Base-by-base conservation (phyloP, 768 basidiomycete species). In the Suillus americanus region DNA sequence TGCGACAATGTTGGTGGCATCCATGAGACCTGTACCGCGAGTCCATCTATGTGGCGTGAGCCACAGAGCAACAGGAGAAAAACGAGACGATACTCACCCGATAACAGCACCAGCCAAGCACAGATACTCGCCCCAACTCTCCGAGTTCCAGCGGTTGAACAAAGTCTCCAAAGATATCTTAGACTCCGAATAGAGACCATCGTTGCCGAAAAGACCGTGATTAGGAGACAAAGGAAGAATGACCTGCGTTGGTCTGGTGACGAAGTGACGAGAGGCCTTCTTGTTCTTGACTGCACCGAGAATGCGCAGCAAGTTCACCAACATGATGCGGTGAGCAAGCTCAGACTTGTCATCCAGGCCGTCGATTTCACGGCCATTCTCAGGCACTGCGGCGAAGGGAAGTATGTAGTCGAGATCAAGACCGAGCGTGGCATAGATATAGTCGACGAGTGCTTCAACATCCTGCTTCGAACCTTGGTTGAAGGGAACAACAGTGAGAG, bases 391-490 rank as follows among this genome's bases (percentile, higher is more conserved):
- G 51, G 97, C 97, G 78, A 99, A 99, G 25, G 97, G 97, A 65
- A 99, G 86, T 71, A 99, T 94, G 78, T 99, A 99, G 79, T 99
- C 97, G 64, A 99, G 86, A 79, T 99, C 97, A 81, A 99, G 88
- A 63, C 94, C 92, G 62, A 99, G 89, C 30, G 89, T 95, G 35
- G 90, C 87, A 79, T 99, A 99, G 78, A 99, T 97, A 76, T 99
- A 99, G 79, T 99, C 97, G 69, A 99, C 89, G 60, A 99, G 88
- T 5, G 96, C 95, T 72, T 99, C 97, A 45, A 98, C 94, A 69
- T 99, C 97, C 76, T 99, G 97, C 79, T 95, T 97, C 4, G 97
- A 99, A 35, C 92, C 97, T 76, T 99, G 97, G 73, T 99, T 99
- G 87, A 99, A 99, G 16, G 97, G 97, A 40, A 99, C 97, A 60